A percentile compares a stretch with the other conserved stretches of the same genome.
Evolutionary conservation across 139 green algal genomes (phyloP).

Genomic region (Closterium sp.): DNA sequence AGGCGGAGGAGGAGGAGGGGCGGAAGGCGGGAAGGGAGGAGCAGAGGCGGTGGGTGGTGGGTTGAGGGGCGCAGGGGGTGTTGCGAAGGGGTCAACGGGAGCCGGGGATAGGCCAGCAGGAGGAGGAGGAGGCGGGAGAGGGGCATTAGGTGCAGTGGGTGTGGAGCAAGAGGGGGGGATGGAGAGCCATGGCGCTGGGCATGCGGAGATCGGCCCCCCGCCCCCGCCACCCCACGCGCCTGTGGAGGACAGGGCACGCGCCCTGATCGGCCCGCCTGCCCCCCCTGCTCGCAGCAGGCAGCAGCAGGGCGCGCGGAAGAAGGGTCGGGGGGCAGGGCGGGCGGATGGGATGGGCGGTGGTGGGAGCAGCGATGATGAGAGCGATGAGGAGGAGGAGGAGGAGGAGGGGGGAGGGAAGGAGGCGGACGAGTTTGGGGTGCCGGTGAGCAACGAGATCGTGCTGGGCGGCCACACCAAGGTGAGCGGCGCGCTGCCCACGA

Average conservation of each 20-base stretch:
- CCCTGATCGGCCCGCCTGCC: too few relatives aligned
- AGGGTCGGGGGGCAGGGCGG: not conserved
- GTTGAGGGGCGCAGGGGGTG: not conserved
- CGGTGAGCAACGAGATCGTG: slow-evolving; percentile 45
- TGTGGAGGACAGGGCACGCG: too few relatives aligned
- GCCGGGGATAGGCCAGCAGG: slow-evolving; percentile 5
- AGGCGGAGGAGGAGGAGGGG: slow-evolving; percentile 9
- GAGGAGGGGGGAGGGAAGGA: slow-evolving; percentile 20
- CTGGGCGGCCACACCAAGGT: slow-evolving; percentile 41
- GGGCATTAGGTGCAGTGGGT: slow-evolving; percentile 20
- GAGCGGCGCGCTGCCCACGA: not conserved
- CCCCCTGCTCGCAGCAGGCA: not conserved
- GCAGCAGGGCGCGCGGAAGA: not conserved
- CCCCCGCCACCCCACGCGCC: too few relatives aligned
- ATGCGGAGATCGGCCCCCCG: too few relatives aligned
- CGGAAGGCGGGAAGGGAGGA: not conserved
- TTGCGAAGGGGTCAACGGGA: not conserved
- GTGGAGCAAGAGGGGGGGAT: slow-evolving; percentile 40
- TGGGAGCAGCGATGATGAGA: slow-evolving; percentile 31
- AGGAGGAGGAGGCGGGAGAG: slow-evolving; percentile 14
- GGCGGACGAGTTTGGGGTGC: slow-evolving; percentile 43
- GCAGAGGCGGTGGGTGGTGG: not conserved
- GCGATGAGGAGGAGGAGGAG: slow-evolving; percentile 34
- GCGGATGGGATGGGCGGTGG: not conserved
- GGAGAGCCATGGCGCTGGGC: slow-evolving; percentile 5